phyloP scores from a whole-genome alignment of 495 filamentous ascomycete species.

The Aspergillus sclerotioniger region DNA sequence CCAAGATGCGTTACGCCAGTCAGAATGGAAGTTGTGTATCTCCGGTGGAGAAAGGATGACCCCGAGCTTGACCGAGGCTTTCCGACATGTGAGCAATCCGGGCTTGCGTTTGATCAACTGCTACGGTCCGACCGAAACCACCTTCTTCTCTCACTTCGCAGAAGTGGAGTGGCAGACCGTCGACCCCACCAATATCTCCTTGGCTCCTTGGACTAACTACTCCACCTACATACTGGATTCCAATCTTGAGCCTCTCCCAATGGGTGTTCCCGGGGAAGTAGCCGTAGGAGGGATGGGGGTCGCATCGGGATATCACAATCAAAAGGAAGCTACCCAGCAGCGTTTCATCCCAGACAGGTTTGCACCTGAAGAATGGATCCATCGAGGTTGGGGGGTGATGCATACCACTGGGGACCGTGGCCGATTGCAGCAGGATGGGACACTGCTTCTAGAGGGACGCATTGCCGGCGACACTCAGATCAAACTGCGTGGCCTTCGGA shows the following conservation, averaged over 20 bases:
- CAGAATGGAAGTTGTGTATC: neutral
- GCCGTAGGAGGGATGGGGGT: conserved; percentile 36
- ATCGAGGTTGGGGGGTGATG: conserved; percentile 2
- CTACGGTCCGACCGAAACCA: conserved; percentile 7
- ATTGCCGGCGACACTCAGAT: conserved; percentile 42
- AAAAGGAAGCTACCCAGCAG: conserved; percentile 28
- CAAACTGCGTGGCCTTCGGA: conserved; percentile 50
- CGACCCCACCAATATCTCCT: conserved; percentile 30
- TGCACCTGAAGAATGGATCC: neutral
- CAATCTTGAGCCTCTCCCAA: conserved; percentile 33
- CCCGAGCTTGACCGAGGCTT: neutral
- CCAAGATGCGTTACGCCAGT: neutral
- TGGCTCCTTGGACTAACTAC: neutral
- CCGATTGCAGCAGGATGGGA: conserved; percentile 23
- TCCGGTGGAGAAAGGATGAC: neutral
- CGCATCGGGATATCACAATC: conserved; percentile 34
- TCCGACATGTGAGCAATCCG: neutral
- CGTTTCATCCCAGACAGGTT: conserved; percentile 27
- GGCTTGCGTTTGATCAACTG: neutral
- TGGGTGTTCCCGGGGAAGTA: conserved; percentile 47
- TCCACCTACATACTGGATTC: conserved; percentile 41
- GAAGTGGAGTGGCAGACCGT: neutral
- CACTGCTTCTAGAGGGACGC: conserved; percentile 27
- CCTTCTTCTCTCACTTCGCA: neutral
- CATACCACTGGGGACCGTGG: conserved; percentile 26